Conservation (phyloP, 2,329 filamentous ascomycete genomes). For the Tolypocladium pustulatum region DNA sequence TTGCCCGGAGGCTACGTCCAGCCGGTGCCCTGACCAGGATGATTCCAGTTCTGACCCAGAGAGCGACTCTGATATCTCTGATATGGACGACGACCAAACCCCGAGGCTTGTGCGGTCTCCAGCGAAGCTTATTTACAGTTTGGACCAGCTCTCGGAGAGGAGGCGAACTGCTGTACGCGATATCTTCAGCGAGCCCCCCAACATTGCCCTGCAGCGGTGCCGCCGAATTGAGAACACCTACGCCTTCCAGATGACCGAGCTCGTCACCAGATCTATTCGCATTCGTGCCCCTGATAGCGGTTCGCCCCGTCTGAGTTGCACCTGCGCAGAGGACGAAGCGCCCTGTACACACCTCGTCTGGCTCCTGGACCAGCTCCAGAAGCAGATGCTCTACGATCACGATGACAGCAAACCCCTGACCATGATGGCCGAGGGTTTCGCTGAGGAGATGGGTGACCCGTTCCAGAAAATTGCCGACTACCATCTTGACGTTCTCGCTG, state of each 20-base stretch:
- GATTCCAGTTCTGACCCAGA: constrained; percentile 18
- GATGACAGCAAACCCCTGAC: constrained; percentile 25
- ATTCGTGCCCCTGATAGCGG: constrained; percentile 31
- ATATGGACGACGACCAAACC: constrained; percentile 21
- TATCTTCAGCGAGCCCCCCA: constrained; percentile 35
- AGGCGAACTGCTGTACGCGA: constrained; percentile 29
- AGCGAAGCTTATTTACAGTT: constrained; percentile 27
- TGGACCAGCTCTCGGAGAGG: constrained; percentile 26
- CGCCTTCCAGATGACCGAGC: constrained; percentile 45
- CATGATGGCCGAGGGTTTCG: constrained; percentile 31
- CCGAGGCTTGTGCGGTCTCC: constrained; percentile 24
- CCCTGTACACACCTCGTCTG: constrained; percentile 43
- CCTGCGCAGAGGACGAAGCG: constrained; percentile 24
- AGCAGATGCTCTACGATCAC: constrained; percentile 32
- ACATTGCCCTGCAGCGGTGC: constrained; percentile 39
- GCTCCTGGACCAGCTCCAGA: constrained; percentile 42
- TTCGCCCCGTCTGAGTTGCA: constrained; percentile 33
- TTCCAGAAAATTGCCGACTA: constrained; percentile 38
- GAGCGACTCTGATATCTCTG: constrained; percentile 18
- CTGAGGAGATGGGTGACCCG: constrained; percentile 35
- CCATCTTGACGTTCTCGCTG: constrained; percentile 40
- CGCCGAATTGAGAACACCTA: constrained; percentile 36
- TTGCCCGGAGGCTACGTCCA: constrained; percentile 4
- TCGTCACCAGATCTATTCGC: constrained; percentile 39
- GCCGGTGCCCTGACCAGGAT: constrained; percentile 3